These are phyloP conservation scores for Lachnellula willkommii DNA, from an alignment of 2,329 filamentous ascomycete species.

Conservation along the genomic window DNA sequence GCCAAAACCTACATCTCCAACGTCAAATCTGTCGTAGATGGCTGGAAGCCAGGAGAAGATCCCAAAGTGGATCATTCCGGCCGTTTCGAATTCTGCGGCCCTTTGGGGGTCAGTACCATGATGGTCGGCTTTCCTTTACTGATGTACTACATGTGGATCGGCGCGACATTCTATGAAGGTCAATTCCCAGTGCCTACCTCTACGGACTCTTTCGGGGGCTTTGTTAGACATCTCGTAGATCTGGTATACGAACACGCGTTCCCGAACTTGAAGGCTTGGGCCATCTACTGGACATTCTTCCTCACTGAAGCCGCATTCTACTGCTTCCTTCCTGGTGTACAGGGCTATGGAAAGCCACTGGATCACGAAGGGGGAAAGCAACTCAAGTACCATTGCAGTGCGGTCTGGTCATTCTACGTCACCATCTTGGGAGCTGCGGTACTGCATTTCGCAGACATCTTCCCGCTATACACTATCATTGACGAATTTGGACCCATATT, in stretches of 20 bases:
- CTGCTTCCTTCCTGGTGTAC: constrained; percentile 79
- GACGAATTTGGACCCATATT: constrained; percentile 94
- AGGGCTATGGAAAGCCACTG: constrained; percentile 81
- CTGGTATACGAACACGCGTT: constrained; percentile 81
- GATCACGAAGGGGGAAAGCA: constrained; percentile 77
- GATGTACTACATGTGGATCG: constrained; percentile 99
- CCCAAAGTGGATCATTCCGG: constrained; percentile 59
- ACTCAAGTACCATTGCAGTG: constrained; percentile 91
- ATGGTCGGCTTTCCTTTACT: constrained; percentile 90
- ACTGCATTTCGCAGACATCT: constrained; percentile 77
- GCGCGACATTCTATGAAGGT: constrained; percentile 86
- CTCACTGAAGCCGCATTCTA: constrained; percentile 80
- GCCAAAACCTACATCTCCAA: not conserved
- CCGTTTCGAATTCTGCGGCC: constrained; percentile 80
- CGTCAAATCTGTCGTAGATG: constrained; percentile 39
- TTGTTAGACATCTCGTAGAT: constrained; percentile 62
- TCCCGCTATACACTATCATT: constrained; percentile 85
- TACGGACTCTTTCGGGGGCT: constrained; percentile 64
- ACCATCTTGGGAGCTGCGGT: constrained; percentile 67
- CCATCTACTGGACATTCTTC: constrained; percentile 92
- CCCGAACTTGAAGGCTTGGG: constrained; percentile 76
- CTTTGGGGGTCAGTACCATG: constrained; percentile 69
- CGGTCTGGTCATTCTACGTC: constrained; percentile 77
- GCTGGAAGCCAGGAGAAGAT: constrained; percentile 55
- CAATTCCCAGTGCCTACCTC: constrained; percentile 63